Evolutionary conservation across 768 basidiomycete species (phyloP).

Genomic region (Austroboletus festivus): DNA sequence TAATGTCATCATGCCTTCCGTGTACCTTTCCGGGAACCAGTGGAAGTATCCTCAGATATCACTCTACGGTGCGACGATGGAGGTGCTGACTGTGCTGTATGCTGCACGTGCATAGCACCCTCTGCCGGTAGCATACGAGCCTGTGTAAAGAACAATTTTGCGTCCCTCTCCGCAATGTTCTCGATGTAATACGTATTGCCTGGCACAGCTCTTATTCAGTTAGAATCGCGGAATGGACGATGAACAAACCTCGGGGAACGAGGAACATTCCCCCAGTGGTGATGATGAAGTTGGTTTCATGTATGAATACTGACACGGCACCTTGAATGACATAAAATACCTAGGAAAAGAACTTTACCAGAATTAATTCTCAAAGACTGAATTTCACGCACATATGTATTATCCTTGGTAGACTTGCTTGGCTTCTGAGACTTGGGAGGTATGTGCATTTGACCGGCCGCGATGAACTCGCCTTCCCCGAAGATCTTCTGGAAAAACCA

Average conservation of each 20-base stretch:
- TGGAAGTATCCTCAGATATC: slow-evolving; percentile 22
- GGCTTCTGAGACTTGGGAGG: slow-evolving; percentile 81
- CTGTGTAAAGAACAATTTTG: slow-evolving; percentile 89
- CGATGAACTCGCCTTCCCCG: slow-evolving; percentile 87
- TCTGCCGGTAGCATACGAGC: slow-evolving; percentile 52
- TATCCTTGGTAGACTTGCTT: slow-evolving; percentile 87
- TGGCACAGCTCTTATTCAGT: slow-evolving; percentile 27
- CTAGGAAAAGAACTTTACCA: slow-evolving; percentile 31
- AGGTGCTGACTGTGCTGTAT: slow-evolving; percentile 28
- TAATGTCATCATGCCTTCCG: slow-evolving; percentile 19
- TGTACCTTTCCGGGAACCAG: slow-evolving; percentile 12
- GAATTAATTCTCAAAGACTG: neutral
- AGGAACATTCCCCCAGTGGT: slow-evolving; percentile 84
- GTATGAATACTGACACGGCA: slow-evolving; percentile 81
- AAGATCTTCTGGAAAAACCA: slow-evolving; percentile 93
- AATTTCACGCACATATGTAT: slow-evolving; percentile 70
- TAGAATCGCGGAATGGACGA: neutral
- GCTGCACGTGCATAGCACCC: slow-evolving; percentile 24
- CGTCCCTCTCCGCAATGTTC: slow-evolving; percentile 79
- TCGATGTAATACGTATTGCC: slow-evolving; percentile 90
- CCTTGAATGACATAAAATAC: slow-evolving; percentile 84
- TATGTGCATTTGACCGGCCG: slow-evolving; percentile 82
- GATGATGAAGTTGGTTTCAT: slow-evolving; percentile 74
- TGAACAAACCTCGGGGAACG: slow-evolving; percentile 75
- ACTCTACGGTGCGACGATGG: slow-evolving; percentile 28